These are phyloP conservation scores for Venustampulla echinocandica DNA, from an alignment of 495 filamentous ascomycete species.

Conservation along the genomic window DNA sequence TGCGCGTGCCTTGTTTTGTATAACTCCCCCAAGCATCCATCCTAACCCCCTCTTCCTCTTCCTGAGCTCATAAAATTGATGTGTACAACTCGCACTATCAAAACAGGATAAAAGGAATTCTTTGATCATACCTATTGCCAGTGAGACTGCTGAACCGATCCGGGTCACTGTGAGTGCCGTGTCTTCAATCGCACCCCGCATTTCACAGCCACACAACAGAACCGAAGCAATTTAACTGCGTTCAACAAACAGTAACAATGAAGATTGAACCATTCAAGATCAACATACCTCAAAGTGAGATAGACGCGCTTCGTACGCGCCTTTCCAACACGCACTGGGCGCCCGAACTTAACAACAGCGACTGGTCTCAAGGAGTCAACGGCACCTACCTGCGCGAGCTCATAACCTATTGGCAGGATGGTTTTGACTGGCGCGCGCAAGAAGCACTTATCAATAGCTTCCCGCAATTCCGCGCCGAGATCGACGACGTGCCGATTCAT, in stretches of 20 bases:
- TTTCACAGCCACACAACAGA: too few relatives aligned
- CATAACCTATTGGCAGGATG: slow-evolving; percentile 28
- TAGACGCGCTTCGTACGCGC: slow-evolving; percentile 3
- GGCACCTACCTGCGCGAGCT: not conserved
- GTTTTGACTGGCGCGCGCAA: slow-evolving; percentile 40
- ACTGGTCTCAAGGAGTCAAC: slow-evolving; percentile 3
- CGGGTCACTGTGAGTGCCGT: too few relatives aligned
- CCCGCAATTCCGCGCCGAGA: slow-evolving; percentile 44
- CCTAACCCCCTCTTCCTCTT: too few relatives aligned
- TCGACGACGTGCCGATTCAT: slow-evolving; percentile 27
- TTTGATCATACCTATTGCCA: too few relatives aligned
- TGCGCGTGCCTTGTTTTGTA: too few relatives aligned
- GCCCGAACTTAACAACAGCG: not conserved
- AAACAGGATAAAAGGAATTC: too few relatives aligned
- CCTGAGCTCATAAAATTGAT: too few relatives aligned
- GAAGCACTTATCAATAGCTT: slow-evolving; percentile 44
- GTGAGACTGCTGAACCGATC: too few relatives aligned
- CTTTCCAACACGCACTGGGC: slow-evolving; percentile 1
- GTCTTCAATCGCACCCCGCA: too few relatives aligned
- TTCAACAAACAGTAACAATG: slow-evolving; percentile 4
- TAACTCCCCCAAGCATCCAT: too few relatives aligned
- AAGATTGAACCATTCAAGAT: slow-evolving; percentile 5
- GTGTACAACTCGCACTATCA: too few relatives aligned
- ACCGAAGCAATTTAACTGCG: too few relatives aligned
- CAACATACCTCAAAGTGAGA: slow-evolving; percentile 1